phyloP scores from a whole-genome alignment of 2,329 filamentous ascomycete genomes.

The Neofusicoccum parvum region DNA sequence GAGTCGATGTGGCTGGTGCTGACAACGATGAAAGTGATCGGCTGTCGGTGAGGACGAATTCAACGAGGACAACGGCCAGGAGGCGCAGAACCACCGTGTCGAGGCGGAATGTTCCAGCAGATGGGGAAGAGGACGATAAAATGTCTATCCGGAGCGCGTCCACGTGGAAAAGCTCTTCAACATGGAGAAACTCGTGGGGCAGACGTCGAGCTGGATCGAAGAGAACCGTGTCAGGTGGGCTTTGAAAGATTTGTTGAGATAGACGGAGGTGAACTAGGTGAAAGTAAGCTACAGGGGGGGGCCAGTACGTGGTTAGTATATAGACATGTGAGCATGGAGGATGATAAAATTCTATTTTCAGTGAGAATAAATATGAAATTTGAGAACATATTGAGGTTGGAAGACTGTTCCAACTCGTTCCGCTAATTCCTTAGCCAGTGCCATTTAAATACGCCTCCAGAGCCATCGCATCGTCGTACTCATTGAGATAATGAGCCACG shows the following conservation, averaged over 20 bases:
- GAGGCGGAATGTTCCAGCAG: not conserved
- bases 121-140: conserved; percentile 5
- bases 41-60: conserved; percentile 11
- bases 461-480: not conserved
- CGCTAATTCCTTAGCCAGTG: no score
- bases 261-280: no score
- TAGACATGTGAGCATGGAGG: no score
- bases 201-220: not conserved
- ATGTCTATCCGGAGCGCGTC: conserved; percentile 13
- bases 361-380: no score
- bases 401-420: no score
- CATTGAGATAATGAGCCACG: not conserved
- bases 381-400: no score
- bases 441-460: not conserved
- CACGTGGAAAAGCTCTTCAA: conserved; percentile 10
- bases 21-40: not conserved
- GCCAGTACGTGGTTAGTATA: no score
- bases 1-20: not conserved
- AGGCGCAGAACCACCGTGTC: not conserved
- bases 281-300: no score
- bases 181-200: conserved; percentile 8
- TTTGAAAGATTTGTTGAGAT: not conserved
- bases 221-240: not conserved
- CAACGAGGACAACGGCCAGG: not conserved
- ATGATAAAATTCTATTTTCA: no score